Base-by-base conservation (phyloP, 2,329 filamentous ascomycete genomes). In the Fusarium sp. region DNA sequence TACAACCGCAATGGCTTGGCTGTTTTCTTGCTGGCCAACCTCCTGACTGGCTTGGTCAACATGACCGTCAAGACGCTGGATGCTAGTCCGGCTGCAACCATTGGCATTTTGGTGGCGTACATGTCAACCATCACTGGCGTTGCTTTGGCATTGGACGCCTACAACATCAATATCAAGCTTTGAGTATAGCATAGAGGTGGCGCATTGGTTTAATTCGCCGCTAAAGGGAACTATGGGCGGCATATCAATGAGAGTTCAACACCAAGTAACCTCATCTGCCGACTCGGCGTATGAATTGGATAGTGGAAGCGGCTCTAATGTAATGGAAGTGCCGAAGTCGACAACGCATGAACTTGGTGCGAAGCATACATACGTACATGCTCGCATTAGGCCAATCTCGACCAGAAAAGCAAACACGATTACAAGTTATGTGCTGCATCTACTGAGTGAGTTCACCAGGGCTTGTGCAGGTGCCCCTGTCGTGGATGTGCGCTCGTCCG, bases 1-100 rank as follows among this genome's bases (percentile, higher is more conserved):
- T 97, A 93, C 80, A 99, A 99, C 81, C 89, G 93, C 63, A 98
- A 98, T 78, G 95, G 97, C 0, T 85, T 99, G 56, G 91, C 90
- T 1, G 83, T 98, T 1, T 99, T 99, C 80, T 83, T 99, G 68
- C 79, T 95, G 40, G 95, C 97, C 3, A 99, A 99, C 80, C 83
- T 99, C 56, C 83, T 98, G 71, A 99, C 97, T 1, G 97, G 97
- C 0, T 80, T 95, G 17, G 92, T 98, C 63, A 99, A 99, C 81
- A 87, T 99, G 87, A 94, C 92, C 5, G 83, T 98, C 64, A 92
- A 92, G 43, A 99, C 97, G 4, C 84, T 98, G 73, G 89, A 96
- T 80, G 90, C 93, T 72, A 87, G 87, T 6, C 89, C 90, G 10
- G 77, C 88, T 4, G 82, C 85, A 65, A 90, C 95, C 0, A 94